phyloP scores from a whole-genome alignment of 1,139 yeast genomes.

The Pichia sp. region DNA sequence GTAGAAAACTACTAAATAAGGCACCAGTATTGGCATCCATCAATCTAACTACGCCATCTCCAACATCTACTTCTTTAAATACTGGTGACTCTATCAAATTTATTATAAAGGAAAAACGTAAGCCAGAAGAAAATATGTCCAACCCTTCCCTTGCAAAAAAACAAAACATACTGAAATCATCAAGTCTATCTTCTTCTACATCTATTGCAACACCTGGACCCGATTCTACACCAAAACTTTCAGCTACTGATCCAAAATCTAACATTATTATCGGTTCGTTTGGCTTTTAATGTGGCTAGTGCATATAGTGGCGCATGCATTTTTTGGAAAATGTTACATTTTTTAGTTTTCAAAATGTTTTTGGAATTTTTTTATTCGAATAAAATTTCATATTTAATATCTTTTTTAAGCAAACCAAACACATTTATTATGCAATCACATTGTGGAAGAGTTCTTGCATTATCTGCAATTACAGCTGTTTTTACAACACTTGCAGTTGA shows the following conservation, averaged over 20 bases:
- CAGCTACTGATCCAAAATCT: neutral
- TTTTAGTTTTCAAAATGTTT: neutral
- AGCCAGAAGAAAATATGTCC: neutral
- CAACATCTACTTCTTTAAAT: neutral
- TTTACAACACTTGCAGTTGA: constrained; percentile 13
- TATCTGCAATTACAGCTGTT: constrained; percentile 10
- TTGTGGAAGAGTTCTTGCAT: neutral
- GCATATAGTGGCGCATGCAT: neutral
- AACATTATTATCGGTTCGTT: constrained; percentile 14
- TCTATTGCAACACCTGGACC: neutral
- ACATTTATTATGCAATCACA: constrained; percentile 3
- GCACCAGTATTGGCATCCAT: neutral
- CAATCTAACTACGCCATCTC: neutral
- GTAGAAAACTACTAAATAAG: neutral
- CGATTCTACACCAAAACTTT: neutral
- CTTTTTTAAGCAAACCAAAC: no score
- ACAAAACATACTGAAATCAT: neutral
- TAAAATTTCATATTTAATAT: neutral
- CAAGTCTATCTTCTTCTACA: neutral
- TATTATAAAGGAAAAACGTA: neutral
- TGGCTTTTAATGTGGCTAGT: constrained; percentile 5
- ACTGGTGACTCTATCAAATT: neutral
- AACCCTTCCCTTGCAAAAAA: neutral
- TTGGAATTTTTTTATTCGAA: neutral
- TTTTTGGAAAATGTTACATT: neutral